These are phyloP conservation scores for Diutina mesorugosa DNA, from an alignment of 1,139 yeast genomes.

Conservation along the genomic window DNA sequence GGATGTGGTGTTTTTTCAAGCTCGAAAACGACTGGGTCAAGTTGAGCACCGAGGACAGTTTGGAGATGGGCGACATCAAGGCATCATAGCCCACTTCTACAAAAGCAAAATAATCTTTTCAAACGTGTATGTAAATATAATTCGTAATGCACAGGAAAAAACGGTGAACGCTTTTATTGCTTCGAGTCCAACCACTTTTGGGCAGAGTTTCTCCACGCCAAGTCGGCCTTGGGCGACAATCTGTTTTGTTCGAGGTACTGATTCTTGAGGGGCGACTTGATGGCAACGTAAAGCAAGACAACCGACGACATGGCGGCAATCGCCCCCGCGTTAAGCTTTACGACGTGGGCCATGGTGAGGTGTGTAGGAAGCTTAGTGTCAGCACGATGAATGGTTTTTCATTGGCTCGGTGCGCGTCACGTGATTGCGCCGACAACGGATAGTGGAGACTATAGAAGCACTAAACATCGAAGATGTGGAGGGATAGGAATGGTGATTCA, in stretches of 20 bases:
- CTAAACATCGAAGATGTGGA: neutral
- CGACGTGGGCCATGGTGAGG: constrained; percentile 25
- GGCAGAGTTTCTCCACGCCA: constrained; percentile 40
- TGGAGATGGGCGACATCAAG: constrained; percentile 1
- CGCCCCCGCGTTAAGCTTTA: constrained; percentile 29
- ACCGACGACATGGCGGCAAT: constrained; percentile 36
- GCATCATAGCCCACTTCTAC: neutral
- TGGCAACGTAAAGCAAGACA: constrained; percentile 20
- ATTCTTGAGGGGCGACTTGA: constrained; percentile 35
- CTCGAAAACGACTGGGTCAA: constrained; percentile 64
- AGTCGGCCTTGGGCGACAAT: constrained; percentile 36
- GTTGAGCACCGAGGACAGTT: constrained; percentile 5
- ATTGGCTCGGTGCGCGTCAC: neutral
- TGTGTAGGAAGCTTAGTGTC: neutral
- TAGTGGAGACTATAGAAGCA: too few species aligned
- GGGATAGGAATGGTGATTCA: too few species aligned
- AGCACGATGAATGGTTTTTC: neutral
- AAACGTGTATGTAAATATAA: neutral
- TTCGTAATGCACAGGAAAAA: neutral
- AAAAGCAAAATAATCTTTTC: neutral
- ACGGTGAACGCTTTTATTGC: neutral
- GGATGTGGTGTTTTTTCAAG: constrained; percentile 82
- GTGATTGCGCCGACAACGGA: neutral
- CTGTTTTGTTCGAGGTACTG: constrained; percentile 30
- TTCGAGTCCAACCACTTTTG: constrained; percentile 29